phyloP scores from a whole-genome alignment of 805 yeast genomes.

The Kazachstania africana region DNA sequence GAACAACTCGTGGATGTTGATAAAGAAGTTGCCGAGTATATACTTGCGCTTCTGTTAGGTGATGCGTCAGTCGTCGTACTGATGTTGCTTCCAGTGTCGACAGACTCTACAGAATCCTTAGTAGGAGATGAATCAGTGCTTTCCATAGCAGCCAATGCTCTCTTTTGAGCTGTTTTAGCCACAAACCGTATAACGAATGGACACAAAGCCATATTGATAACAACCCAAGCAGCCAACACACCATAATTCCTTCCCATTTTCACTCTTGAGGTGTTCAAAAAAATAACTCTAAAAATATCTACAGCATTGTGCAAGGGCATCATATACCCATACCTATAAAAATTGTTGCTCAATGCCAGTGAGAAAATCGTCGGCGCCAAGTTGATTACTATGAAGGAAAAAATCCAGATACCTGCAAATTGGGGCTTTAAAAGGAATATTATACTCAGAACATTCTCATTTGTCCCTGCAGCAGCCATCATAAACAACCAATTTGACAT shows the following conservation, averaged over 20 bases:
- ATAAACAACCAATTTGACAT: slow-evolving; percentile 51
- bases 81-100: too few relatives aligned
- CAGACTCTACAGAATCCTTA: too few relatives aligned
- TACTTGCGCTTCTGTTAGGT: too few relatives aligned
- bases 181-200: slow-evolving; percentile 19
- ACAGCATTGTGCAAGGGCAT: slow-evolving; percentile 57
- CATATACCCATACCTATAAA: slow-evolving; percentile 54
- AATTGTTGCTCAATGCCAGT: slow-evolving; percentile 39
- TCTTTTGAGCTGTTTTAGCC: slow-evolving; percentile 6
- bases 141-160: slow-evolving; percentile 3
- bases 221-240: slow-evolving; percentile 49
- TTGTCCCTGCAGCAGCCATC: slow-evolving; percentile 66
- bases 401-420: slow-evolving; percentile 53
- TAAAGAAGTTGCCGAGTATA: too few relatives aligned
- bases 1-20: too few relatives aligned
- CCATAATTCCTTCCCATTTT: slow-evolving; percentile 52
- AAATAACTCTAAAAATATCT: slow-evolving; percentile 46
- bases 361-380: slow-evolving; percentile 61
- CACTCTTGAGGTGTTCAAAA: slow-evolving; percentile 41
- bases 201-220: slow-evolving; percentile 31
- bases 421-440: slow-evolving; percentile 46
- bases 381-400: slow-evolving; percentile 56
- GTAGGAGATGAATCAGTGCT: too few relatives aligned
- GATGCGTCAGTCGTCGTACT: too few relatives aligned
- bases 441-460: slow-evolving; percentile 49